These are phyloP conservation scores for Chalciporus piperatus DNA, from an alignment of 768 basidiomycete species.

Conservation along the genomic window DNA sequence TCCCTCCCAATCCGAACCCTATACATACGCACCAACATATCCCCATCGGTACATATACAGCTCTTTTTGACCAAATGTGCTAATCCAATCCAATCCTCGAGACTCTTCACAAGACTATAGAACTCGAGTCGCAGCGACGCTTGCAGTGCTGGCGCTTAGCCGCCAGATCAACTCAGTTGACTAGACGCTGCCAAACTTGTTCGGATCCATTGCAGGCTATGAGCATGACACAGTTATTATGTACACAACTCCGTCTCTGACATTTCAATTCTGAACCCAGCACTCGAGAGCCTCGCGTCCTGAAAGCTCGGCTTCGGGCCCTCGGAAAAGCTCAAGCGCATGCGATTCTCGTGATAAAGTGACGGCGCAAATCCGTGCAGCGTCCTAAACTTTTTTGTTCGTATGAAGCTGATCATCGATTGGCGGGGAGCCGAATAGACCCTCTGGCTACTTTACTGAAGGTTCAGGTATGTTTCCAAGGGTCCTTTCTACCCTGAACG, in stretches of 20 bases:
- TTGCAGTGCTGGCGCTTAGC: background rate
- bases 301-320: background rate
- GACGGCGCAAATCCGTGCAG: background rate
- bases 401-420: background rate
- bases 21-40: constrained; percentile 7
- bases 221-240: too few species aligned
- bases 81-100: constrained; percentile 10
- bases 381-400: constrained; percentile 1
- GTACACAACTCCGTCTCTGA: too few species aligned
- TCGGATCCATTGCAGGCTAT: background rate
- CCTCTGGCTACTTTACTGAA: too few species aligned
- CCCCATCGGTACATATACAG: constrained; percentile 11
- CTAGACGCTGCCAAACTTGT: too few species aligned
- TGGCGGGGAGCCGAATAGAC: background rate
- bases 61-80: constrained; percentile 4
- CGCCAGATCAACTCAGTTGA: background rate
- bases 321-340: background rate
- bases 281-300: too few species aligned
- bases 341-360: constrained; percentile 3
- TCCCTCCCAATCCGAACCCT: constrained; percentile 10
- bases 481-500: constrained; percentile 16
- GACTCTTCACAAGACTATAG: too few species aligned
- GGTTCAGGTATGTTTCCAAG: constrained; percentile 9
- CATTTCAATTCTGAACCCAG: background rate
- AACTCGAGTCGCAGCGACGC: too few species aligned